These are phyloP conservation scores for Ligustrum vulgare DNA, from an alignment of 257 asterid genomes.

Conservation along the genomic window DNA sequence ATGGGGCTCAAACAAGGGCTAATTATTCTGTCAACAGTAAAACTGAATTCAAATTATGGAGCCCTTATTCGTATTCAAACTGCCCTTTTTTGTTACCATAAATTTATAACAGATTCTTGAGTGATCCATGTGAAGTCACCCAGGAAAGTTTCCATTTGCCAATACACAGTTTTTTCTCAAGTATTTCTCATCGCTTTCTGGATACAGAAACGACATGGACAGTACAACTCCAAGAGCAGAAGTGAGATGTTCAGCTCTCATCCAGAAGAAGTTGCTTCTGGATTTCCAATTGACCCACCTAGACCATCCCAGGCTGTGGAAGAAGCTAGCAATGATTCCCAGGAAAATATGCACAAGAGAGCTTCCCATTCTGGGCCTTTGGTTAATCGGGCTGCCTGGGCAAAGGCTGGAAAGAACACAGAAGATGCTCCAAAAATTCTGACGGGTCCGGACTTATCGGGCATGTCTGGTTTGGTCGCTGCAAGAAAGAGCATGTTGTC, in stretches of 20 bases:
- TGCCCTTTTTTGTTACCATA: neutral
- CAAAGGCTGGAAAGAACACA: conserved; percentile 64
- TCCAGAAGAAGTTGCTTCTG: conserved; percentile 86
- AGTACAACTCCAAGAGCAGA: conserved; percentile 83
- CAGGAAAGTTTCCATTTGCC: neutral
- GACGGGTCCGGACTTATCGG: conserved; percentile 58
- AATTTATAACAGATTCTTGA: neutral
- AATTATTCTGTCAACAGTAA: neutral
- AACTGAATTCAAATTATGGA: neutral
- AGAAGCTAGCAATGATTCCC: conserved; percentile 53
- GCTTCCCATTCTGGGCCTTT: conserved; percentile 97
- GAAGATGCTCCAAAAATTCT: conserved; percentile 69
- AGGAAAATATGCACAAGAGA: conserved; percentile 56
- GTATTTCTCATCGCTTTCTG: conserved; percentile 14
- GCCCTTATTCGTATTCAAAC: neutral
- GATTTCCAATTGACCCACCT: conserved; percentile 95
- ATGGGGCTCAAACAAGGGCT: too few species aligned
- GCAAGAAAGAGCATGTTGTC: conserved; percentile 76
- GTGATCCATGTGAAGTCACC: neutral
- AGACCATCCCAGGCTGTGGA: conserved; percentile 70
- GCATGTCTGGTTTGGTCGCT: conserved; percentile 80
- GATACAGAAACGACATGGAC: conserved; percentile 75
- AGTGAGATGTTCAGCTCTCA: conserved; percentile 95
- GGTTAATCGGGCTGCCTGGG: conserved; percentile 83
- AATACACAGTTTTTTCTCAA: neutral